A percentile compares a stretch with the other conserved stretches of the same genome.
Evolutionary conservation across 495 filamentous ascomycete species (phyloP).

Genomic region (Staphylotrichum tortipilum): DNA sequence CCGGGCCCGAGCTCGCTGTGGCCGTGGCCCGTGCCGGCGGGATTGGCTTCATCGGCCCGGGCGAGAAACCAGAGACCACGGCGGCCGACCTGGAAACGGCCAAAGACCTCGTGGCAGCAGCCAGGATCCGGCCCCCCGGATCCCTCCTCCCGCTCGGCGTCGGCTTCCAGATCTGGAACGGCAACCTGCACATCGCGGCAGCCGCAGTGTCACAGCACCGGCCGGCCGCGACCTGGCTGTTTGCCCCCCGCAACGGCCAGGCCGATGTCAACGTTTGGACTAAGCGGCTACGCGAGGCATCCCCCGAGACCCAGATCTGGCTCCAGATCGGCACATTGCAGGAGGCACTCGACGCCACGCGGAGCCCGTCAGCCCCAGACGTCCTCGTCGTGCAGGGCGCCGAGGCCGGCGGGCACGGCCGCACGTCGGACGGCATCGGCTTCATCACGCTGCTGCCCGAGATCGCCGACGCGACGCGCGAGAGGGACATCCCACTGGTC

Average conservation of each 20-base stretch:
- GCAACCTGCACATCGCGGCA: constrained; percentile 48
- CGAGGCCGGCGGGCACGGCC: constrained; percentile 61
- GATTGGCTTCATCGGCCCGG: constrained; percentile 84
- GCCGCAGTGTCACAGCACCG: constrained; percentile 35
- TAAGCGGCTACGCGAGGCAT: constrained; percentile 35
- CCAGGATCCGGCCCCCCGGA: constrained; percentile 51
- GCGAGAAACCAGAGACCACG: constrained; percentile 66
- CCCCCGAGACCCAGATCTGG: constrained; percentile 65
- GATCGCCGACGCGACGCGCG: constrained; percentile 65
- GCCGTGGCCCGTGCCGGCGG: constrained; percentile 89
- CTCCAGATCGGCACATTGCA: constrained; percentile 56
- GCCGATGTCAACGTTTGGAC: constrained; percentile 50
- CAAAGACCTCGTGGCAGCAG: constrained; percentile 44
- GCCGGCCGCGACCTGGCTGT: constrained; percentile 66
- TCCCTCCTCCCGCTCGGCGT: constrained; percentile 83
- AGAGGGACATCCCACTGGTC: constrained; percentile 70
- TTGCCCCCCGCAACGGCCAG: constrained; percentile 43
- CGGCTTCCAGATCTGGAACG: constrained; percentile 80
- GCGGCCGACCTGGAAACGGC: constrained; percentile 76
- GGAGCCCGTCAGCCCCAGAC: constrained; percentile 40
- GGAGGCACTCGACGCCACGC: constrained; percentile 42
- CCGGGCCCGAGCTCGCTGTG: constrained; percentile 69
- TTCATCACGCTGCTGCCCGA: constrained; percentile 78
- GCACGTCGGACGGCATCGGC: constrained; percentile 81
- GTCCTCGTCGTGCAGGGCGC: constrained; percentile 64